Conservation (phyloP, 1,284 basidiomycete species). For the Cryptococcus sp. region DNA sequence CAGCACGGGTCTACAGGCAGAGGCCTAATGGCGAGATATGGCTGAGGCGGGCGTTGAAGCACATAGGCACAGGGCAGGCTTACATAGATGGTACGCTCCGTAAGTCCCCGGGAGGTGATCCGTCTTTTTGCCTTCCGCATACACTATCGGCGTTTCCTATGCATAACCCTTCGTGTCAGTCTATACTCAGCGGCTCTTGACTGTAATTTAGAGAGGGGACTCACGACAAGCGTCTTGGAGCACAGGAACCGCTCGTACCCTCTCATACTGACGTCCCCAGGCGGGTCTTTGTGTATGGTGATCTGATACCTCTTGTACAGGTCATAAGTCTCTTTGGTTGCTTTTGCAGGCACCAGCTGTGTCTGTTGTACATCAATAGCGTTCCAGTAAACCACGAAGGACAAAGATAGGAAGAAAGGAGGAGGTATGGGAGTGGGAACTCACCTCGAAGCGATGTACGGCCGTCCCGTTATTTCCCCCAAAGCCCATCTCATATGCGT, state of each 20-base stretch:
- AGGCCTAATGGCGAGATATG: neutral
- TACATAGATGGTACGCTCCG: conserved; percentile 76
- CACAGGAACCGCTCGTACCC: conserved; percentile 77
- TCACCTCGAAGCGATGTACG: conserved; percentile 38
- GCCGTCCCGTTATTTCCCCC: conserved; percentile 9
- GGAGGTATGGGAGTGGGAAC: conserved; percentile 5
- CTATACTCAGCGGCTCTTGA: neutral
- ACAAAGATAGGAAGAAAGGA: neutral
- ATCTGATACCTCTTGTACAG: conserved; percentile 76
- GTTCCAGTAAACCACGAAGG: neutral
- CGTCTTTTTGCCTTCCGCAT: conserved; percentile 8
- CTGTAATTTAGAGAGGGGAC: conserved; percentile 29
- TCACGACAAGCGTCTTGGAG: conserved; percentile 70
- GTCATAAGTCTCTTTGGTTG: conserved; percentile 74
- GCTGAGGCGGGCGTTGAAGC: neutral
- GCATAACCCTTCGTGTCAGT: conserved; percentile 55
- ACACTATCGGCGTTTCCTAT: conserved; percentile 54
- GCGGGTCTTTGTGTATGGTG: conserved; percentile 70
- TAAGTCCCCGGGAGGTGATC: conserved; percentile 68
- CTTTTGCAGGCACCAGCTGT: conserved; percentile 71
- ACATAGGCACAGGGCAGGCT: conserved; percentile 9
- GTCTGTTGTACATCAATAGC: conserved; percentile 57
- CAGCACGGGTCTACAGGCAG: neutral
- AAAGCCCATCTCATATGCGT: conserved; percentile 33
- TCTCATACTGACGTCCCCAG: conserved; percentile 56